Evolutionary conservation across 129 eudicot species (phyloP), one percentile per base, ranked within the genome.

Genomic region (Tanacetum coccineum): DNA sequence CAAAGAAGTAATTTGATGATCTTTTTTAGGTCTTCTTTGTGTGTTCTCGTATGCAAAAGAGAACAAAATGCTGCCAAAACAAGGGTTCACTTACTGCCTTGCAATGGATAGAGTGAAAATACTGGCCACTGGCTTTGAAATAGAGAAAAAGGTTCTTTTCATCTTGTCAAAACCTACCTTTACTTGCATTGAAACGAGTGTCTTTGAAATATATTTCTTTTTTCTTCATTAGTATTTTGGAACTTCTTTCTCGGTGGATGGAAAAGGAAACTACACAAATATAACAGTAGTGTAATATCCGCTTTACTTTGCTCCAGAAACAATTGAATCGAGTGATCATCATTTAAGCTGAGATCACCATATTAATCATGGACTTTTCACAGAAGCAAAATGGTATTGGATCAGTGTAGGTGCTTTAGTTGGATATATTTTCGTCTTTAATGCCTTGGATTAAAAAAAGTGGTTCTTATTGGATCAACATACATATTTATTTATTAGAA

Each of bases 41-140:
- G 87, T 94, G 66, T 81, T 94, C 68, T 78, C 85, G n/a, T 94
- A 97, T 73, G 99, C 97, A 67, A 94, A 94, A 77, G 97, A 94
- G 78, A 80, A 71, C 28, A 76, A 88, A 66, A 30, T 65, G 66
- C 85, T 94, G 36, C 97, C 99, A 64, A 89, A 86, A 64, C 93
- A 84, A 70, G 97, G 99, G 25, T 94, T 73, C 74, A 85, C 92
- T 60, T 94, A 97, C 76, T 94, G 99, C 70, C 95, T 89, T 73
- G 99, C 97, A 2, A 78, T 94, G 92, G 99, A 94, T 75, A 95
- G 99, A 65, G 87, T 94, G 36, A 94, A 87, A 74, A 74, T 94
- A 69, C 79, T 89, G 72, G 82, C 93, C 32, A 82, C 99, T 64
- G 99, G 99, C 55, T 89, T 94, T 75, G 85, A 87, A 66, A 59